phyloP scores from a whole-genome alignment of 2,329 filamentous ascomycete species.

The Helicocarpus griseus region DNA sequence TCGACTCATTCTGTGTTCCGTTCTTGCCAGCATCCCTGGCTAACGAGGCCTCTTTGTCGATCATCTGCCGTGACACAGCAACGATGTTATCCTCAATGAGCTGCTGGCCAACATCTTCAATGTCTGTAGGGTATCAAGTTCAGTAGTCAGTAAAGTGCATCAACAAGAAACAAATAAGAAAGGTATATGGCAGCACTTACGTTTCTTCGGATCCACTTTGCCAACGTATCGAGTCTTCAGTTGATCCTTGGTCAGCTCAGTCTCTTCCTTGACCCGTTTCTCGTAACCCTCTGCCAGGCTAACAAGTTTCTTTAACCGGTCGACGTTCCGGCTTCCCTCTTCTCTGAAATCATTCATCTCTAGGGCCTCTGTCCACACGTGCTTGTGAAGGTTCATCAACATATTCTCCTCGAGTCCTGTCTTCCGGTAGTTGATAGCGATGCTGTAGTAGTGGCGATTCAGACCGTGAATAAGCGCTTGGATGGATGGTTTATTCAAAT shows the following conservation, averaged over 20 bases:
- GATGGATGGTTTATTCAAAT: slow-evolving; percentile 99
- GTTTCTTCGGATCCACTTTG: slow-evolving; percentile 99
- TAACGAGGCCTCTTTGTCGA: slow-evolving; percentile 95
- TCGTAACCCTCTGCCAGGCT: slow-evolving; percentile 90
- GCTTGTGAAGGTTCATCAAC: slow-evolving; percentile 99
- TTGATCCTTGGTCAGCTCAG: slow-evolving; percentile 91
- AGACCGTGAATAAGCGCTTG: slow-evolving; percentile 96
- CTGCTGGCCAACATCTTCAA: slow-evolving; percentile 92
- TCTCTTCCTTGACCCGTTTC: slow-evolving; percentile 98
- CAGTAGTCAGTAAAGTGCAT: neutral
- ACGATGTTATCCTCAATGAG: slow-evolving; percentile 99
- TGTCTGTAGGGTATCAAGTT: slow-evolving; percentile 43
- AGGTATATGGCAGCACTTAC: slow-evolving; percentile 33
- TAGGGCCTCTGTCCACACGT: slow-evolving; percentile 95
- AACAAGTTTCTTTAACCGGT: slow-evolving; percentile 78
- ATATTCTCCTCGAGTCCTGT: slow-evolving; percentile 97
- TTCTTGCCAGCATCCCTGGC: slow-evolving; percentile 48
- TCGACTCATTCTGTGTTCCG: slow-evolving; percentile 42
- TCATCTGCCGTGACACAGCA: slow-evolving; percentile 96
- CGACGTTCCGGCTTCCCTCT: slow-evolving; percentile 78
- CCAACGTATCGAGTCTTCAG: slow-evolving; percentile 98
- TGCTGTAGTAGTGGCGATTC: slow-evolving; percentile 98
- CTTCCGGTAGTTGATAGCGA: slow-evolving; percentile 96
- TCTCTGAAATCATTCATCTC: slow-evolving; percentile 92
- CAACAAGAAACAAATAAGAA: neutral